Percentiles rank a stretch among this genome's conserved stretches.
Conservation (phyloP, 371 early-diverging fungal species). For the Blakeslea trispora region DNA sequence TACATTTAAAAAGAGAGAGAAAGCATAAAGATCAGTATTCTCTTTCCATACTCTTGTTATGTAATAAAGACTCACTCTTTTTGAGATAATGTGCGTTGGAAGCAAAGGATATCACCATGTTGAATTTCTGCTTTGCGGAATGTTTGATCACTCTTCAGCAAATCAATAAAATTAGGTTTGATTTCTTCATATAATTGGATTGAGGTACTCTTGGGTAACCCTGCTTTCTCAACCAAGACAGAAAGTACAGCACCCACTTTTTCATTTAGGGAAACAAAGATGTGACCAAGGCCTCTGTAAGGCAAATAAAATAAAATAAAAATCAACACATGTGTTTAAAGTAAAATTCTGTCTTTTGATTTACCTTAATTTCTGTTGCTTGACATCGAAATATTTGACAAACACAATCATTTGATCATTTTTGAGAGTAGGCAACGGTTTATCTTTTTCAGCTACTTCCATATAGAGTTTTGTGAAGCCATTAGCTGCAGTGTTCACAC, state of each 20-base stretch:
- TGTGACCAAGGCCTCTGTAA: constrained; percentile 61
- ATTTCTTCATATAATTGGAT: constrained; percentile 61
- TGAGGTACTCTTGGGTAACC: constrained; percentile 18
- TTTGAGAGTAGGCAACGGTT: constrained; percentile 33
- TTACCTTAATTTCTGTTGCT: constrained; percentile 61
- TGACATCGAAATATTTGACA: constrained; percentile 84
- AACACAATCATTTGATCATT: constrained; percentile 64
- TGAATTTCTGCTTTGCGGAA: constrained; percentile 75
- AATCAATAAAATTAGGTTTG: constrained; percentile 79
- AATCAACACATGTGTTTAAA: too few species aligned
- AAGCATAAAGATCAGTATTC: too few species aligned
- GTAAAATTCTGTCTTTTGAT: too few species aligned
- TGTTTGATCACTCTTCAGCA: constrained; percentile 57
- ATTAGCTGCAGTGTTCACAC: constrained; percentile 14
- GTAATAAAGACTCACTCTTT: constrained; percentile 55
- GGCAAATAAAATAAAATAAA: constrained; percentile 1
- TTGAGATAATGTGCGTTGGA: constrained; percentile 61
- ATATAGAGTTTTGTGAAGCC: constrained; percentile 44
- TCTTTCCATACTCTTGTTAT: neutral
- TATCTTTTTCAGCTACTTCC: constrained; percentile 32
- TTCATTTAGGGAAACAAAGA: constrained; percentile 59
- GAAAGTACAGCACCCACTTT: constrained; percentile 72
- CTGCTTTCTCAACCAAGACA: constrained; percentile 18
- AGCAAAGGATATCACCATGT: constrained; percentile 87
- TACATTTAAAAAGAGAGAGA: too few species aligned